Percentiles rank a stretch among this genome's conserved stretches.
Conservation (phyloP, 257 asterid genomes). For the Euphrasia confusa region DNA sequence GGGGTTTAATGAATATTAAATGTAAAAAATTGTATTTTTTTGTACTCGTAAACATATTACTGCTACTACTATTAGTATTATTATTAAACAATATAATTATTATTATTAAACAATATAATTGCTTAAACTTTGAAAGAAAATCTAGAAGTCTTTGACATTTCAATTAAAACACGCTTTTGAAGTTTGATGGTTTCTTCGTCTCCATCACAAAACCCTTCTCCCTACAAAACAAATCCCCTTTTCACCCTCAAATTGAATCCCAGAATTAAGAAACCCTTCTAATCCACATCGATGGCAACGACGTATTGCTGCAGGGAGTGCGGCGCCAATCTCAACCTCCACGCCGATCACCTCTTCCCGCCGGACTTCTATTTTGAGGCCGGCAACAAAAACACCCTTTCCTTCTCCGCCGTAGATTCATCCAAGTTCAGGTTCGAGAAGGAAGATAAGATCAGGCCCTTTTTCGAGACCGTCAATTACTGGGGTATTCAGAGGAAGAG, state of each 20-base stretch:
- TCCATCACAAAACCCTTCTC: slow-evolving; percentile 2
- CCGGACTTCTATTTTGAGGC: slow-evolving; percentile 88
- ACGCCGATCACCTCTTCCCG: slow-evolving; percentile 50
- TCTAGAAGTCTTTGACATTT: slow-evolving; percentile 19
- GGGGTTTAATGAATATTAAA: too few species aligned
- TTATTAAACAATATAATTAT: too few species aligned
- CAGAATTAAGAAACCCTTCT: background rate
- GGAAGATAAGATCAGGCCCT: slow-evolving; percentile 69
- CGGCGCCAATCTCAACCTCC: slow-evolving; percentile 67
- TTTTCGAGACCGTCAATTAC: slow-evolving; percentile 75
- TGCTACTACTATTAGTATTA: too few species aligned
- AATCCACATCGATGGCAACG: slow-evolving; percentile 50
- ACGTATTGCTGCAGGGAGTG: slow-evolving; percentile 76
- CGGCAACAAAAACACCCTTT: slow-evolving; percentile 76
- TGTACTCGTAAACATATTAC: too few species aligned
- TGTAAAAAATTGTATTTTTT: too few species aligned
- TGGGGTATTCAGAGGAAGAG: slow-evolving; percentile 93
- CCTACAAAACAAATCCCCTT: background rate
- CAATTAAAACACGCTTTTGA: slow-evolving; percentile 21
- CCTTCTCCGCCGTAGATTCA: slow-evolving; percentile 66
- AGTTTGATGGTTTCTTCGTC: slow-evolving; percentile 2
- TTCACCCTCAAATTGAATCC: background rate
- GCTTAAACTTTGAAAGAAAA: too few species aligned
- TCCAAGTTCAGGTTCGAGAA: slow-evolving; percentile 68
- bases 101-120: too few species aligned